Conservation (phyloP, 768 basidiomycete genomes). For the Lactarius hengduanensis region DNA sequence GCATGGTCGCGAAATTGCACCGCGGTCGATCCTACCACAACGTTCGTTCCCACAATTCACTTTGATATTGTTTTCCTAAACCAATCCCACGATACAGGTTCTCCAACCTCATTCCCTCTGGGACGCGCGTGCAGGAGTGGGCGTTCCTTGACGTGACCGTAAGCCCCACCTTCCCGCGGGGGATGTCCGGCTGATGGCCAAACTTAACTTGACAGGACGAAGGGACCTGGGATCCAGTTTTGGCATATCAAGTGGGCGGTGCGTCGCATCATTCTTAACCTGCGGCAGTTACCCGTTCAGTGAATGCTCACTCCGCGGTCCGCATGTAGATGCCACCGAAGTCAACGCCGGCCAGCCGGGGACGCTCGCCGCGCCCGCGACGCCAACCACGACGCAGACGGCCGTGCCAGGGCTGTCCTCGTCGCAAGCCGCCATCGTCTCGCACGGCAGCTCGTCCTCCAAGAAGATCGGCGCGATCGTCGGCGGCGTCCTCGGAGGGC, state of each 20-base stretch:
- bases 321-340: constrained; percentile 1
- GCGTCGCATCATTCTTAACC: neutral
- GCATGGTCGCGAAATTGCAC: constrained; percentile 7
- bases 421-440: neutral
- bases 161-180: neutral
- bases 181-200: neutral
- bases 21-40: neutral
- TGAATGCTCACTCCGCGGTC: neutral
- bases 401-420: constrained; percentile 9
- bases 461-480: neutral
- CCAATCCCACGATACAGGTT: constrained; percentile 2
- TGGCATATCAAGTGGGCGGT: constrained; percentile 15
- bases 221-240: constrained; percentile 11
- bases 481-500: constrained; percentile 5
- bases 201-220: neutral
- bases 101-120: constrained; percentile 2
- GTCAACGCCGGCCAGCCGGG: neutral
- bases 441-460: neutral
- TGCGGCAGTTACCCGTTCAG: neutral
- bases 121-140: constrained; percentile 17
- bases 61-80: neutral
- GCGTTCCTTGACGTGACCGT: constrained; percentile 20
- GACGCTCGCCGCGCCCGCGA: neutral
- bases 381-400: constrained; percentile 11
- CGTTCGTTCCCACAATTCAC: neutral